Evolutionary conservation across 202 grass and related monocot genomes (phyloP).

Genomic region (Eragrostis tef): DNA sequence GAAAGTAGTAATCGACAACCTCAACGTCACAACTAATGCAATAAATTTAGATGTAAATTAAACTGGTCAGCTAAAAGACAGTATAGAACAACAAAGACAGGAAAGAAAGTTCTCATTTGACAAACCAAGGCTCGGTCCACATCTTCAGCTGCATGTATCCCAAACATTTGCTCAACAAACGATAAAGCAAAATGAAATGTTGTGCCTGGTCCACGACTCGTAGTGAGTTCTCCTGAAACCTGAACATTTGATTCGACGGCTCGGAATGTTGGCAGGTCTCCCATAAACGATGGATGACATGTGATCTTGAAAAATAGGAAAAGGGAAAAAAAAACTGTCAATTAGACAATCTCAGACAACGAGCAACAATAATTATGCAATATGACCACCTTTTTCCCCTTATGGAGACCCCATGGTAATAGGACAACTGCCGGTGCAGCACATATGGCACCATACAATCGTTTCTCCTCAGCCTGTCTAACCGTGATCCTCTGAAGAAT

Average conservation of each 20-base stretch:
- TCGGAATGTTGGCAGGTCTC: conserved; percentile 80
- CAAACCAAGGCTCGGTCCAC: conserved; percentile 62
- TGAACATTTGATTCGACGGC: conserved; percentile 83
- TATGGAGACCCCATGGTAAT: conserved; percentile 84
- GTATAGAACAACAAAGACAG: not conserved
- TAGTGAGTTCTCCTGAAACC: conserved; percentile 85
- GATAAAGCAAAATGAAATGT: conserved; percentile 80
- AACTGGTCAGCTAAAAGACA: conserved; percentile 8
- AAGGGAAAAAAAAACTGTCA: conserved; percentile 19
- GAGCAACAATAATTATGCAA: conserved; percentile 18
- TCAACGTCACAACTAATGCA: not conserved
- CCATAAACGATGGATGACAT: conserved; percentile 88
- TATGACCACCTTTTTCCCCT: conserved; percentile 70
- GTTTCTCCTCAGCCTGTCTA: conserved; percentile 78
- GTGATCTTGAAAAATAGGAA: conserved; percentile 63
- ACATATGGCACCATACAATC: conserved; percentile 92
- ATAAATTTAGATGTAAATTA: conserved; percentile 26
- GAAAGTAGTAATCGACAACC: not conserved
- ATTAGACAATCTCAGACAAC: conserved; percentile 9
- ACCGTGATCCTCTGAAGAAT: conserved; percentile 77
- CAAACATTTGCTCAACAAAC: conserved; percentile 89
- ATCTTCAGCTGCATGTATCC: conserved; percentile 58
- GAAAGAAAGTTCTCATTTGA: conserved; percentile 23
- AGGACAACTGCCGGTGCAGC: conserved; percentile 82
- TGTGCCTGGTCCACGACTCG: conserved; percentile 86